Evolutionary conservation across 2,329 filamentous ascomycete genomes (phyloP).

Genomic region (Leptosphaerulina australis): DNA sequence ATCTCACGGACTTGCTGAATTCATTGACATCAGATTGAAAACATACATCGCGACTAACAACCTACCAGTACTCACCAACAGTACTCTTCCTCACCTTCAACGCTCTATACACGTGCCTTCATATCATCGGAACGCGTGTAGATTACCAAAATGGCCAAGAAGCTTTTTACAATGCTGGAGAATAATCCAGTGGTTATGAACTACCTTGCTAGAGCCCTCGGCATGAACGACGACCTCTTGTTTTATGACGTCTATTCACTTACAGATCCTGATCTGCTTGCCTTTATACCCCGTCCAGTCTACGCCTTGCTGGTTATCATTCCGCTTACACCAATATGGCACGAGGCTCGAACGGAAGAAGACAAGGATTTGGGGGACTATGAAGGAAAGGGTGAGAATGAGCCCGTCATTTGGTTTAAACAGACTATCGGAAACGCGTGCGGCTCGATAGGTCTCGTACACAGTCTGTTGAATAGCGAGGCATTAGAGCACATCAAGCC

Average conservation of each 20-base stretch:
- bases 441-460: constrained; percentile 63
- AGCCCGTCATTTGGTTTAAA: constrained; percentile 64
- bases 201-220: constrained; percentile 57
- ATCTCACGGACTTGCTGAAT: too few species aligned
- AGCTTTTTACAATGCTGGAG: constrained; percentile 46
- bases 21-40: neutral
- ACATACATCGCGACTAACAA: neutral
- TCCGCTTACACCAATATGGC: constrained; percentile 50
- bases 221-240: constrained; percentile 53
- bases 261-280: constrained; percentile 57
- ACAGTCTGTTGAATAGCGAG: constrained; percentile 59
- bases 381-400: constrained; percentile 53
- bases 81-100: too few species aligned
- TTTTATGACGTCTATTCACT: constrained; percentile 63
- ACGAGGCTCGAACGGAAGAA: constrained; percentile 50
- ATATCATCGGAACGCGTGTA: neutral
- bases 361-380: constrained; percentile 53
- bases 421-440: constrained; percentile 66
- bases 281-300: constrained; percentile 59
- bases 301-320: constrained; percentile 62
- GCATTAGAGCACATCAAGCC: constrained; percentile 52
- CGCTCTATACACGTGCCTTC: too few species aligned
- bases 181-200: constrained; percentile 64
- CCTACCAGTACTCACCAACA: neutral
- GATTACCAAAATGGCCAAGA: constrained; percentile 32